Evolutionary conservation across 345 rosid species (phyloP).

Genomic region (Eutrema heterophyllum): DNA sequence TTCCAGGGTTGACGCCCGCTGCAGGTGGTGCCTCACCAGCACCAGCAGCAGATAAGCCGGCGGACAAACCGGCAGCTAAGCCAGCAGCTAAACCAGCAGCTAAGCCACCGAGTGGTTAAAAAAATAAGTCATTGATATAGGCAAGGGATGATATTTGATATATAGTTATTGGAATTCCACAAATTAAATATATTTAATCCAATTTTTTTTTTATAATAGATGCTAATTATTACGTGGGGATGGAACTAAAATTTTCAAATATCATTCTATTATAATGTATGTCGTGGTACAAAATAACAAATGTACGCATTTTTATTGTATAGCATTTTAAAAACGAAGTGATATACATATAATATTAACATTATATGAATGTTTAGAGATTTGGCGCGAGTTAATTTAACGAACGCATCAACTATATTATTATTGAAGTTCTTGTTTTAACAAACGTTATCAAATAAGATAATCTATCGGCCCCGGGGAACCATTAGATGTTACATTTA

Average conservation of each 20-base stretch:
- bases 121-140: background rate
- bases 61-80: background rate
- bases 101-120: background rate
- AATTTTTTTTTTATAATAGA: background rate
- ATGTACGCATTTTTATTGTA: background rate
- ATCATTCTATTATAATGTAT: background rate
- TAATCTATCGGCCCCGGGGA: background rate
- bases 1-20: background rate
- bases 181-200: background rate
- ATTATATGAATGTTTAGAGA: background rate
- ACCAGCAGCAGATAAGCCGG: background rate
- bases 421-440: background rate
- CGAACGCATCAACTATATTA: background rate
- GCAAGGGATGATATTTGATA: background rate
- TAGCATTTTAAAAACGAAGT: background rate
- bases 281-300: background rate
- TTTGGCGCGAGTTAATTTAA: background rate
- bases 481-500: background rate
- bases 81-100: background rate
- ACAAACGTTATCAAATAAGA: background rate
- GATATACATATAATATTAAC: background rate
- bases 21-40: background rate
- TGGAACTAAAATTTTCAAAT: background rate
- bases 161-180: background rate
- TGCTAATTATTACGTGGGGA: background rate